These are phyloP conservation scores for Fagopyrum tataricum DNA, from an alignment of 148 eudicot genomes.

Conservation along the genomic window DNA sequence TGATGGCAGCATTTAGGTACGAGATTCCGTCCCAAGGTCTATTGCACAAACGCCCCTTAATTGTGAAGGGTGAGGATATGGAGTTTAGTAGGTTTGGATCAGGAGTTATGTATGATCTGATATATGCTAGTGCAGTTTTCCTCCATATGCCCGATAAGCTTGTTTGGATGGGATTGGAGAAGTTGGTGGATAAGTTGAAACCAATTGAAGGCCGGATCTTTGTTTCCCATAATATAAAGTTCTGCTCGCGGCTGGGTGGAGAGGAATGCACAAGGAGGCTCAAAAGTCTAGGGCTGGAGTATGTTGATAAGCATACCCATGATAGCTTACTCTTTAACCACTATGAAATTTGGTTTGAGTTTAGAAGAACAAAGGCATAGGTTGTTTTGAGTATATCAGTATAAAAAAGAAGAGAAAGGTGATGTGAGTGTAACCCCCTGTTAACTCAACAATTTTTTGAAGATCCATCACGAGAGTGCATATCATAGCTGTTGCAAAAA, in stretches of 20 bases:
- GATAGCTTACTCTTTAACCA: constrained; percentile 94
- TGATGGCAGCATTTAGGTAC: constrained; percentile 89
- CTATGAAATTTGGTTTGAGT: constrained; percentile 96
- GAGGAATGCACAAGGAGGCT: constrained; percentile 79
- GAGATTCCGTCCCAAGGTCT: constrained; percentile 95
- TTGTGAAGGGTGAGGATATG: constrained; percentile 92
- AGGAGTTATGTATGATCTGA: constrained; percentile 57
- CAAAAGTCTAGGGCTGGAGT: constrained; percentile 62
- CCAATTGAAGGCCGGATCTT: constrained; percentile 76
- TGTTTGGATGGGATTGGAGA: constrained; percentile 92
- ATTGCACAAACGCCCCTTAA: constrained; percentile 72
- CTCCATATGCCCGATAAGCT: constrained; percentile 94
- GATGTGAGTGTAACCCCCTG: neutral
- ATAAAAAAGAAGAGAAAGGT: no score
- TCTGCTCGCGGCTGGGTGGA: constrained; percentile 89
- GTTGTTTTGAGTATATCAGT: neutral
- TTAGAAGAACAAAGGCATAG: constrained; percentile 53
- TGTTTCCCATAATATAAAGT: constrained; percentile 86
- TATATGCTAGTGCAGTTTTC: constrained; percentile 95
- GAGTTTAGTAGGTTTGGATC: constrained; percentile 69
- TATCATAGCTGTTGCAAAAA: neutral
- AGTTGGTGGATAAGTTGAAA: constrained; percentile 55
- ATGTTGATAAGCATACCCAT: constrained; percentile 70
- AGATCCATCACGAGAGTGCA: neutral
- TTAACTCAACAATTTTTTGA: neutral